Conservation (phyloP, 495 filamentous ascomycete species). For the Aspergillus carlsbadensis region DNA sequence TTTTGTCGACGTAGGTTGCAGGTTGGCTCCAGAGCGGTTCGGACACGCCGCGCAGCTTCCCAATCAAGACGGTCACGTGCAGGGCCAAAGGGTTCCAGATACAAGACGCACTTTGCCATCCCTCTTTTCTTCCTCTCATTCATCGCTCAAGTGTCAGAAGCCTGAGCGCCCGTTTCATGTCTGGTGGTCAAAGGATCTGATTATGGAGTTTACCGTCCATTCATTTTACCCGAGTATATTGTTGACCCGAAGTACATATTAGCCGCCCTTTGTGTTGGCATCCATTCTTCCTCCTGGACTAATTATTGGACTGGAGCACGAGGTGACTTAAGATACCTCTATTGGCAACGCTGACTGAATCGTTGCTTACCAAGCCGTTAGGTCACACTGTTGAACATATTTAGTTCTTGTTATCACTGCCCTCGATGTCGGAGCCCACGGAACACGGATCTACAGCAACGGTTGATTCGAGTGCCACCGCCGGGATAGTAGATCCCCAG, state of each 20-base stretch:
- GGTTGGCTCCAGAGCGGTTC: neutral
- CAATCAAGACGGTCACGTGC: constrained; percentile 10
- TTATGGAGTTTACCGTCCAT: constrained; percentile 2
- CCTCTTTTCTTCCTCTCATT: neutral
- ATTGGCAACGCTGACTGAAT: neutral
- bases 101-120: neutral
- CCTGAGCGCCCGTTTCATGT: neutral
- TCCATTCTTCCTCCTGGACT: neutral
- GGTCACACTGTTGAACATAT: neutral
- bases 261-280: neutral
- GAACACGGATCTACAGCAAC: neutral
- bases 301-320: neutral
- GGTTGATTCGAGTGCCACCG: neutral
- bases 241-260: constrained; percentile 1
- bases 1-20: neutral
- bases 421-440: neutral
- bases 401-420: neutral
- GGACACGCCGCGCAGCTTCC: too few relatives aligned
- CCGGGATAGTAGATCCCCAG: neutral
- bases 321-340: neutral
- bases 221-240: constrained; percentile 2
- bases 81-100: neutral
- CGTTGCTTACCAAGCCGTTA: neutral
- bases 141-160: neutral
- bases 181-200: neutral